These are phyloP conservation scores for Castanospermum australe DNA, from an alignment of 306 rosid species.

Conservation along the genomic window DNA sequence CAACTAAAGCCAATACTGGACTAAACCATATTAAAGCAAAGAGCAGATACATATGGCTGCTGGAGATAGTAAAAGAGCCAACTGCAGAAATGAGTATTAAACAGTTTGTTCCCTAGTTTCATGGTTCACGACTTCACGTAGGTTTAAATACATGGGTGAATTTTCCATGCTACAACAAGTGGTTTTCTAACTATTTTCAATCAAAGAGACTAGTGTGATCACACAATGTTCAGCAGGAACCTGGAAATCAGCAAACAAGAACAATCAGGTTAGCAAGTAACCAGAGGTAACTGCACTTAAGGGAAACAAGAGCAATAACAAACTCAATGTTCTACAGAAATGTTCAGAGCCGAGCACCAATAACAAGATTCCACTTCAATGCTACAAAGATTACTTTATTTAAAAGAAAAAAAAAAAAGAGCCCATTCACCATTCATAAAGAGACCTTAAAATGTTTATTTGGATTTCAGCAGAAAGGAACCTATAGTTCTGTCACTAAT, in stretches of 20 bases:
- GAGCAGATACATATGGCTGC: background rate
- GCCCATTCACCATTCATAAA: background rate
- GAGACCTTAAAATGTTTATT: conserved; percentile 2
- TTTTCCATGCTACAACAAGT: conserved; percentile 16
- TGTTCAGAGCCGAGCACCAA: conserved; percentile 8
- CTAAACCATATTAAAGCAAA: background rate
- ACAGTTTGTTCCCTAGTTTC: conserved; percentile 71
- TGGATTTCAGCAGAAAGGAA: background rate
- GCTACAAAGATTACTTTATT: background rate
- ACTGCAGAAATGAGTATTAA: background rate
- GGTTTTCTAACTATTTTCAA: conserved; percentile 15
- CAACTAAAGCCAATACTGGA: background rate
- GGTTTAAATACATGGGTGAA: conserved; percentile 22
- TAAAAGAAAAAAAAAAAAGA: background rate
- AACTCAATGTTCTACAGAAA: background rate
- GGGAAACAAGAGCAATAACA: conserved; percentile 17
- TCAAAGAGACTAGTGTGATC: conserved; percentile 15
- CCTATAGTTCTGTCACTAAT: background rate
- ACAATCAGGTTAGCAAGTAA: conserved; percentile 17
- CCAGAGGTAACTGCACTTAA: conserved; percentile 5
- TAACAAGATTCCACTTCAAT: conserved; percentile 17
- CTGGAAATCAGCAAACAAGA: conserved; percentile 41
- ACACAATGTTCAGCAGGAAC: conserved; percentile 6
- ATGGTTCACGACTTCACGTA: conserved; percentile 45
- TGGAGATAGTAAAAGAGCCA: conserved; percentile 3